phyloP scores from a whole-genome alignment of 768 basidiomycete genomes.

The Postia placenta region DNA sequence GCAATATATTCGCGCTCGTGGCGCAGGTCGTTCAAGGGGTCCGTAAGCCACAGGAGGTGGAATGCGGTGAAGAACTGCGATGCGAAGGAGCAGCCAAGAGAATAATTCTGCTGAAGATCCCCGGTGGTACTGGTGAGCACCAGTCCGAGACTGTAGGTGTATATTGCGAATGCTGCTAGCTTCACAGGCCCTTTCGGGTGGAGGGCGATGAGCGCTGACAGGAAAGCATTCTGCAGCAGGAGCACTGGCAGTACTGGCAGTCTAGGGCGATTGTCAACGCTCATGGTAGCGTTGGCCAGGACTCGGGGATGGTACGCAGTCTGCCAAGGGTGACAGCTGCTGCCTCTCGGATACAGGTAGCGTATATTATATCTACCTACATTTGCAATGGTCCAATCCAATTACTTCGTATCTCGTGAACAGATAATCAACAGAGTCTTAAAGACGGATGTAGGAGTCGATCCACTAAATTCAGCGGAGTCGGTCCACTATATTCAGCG shows the following conservation, averaged over 20 bases:
- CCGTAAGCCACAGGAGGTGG: not conserved
- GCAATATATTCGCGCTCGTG: not conserved
- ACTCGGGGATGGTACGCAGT: no score
- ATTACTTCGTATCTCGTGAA: no score
- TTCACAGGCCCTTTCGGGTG: not conserved
- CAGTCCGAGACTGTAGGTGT: not conserved
- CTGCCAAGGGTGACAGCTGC: no score
- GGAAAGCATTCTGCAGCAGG: not conserved
- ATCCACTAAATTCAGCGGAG: no score
- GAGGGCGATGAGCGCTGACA: not conserved
- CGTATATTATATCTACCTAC: no score
- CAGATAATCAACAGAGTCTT: no score
- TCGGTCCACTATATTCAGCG: no score
- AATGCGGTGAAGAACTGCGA: not conserved
- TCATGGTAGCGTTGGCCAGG: no score
- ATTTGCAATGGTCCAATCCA: no score
- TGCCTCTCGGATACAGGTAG: no score
- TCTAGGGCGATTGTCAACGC: not conserved
- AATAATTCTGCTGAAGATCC: not conserved
- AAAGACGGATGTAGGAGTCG: no score
- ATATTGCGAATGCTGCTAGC: not conserved
- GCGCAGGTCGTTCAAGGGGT: conserved; percentile 3
- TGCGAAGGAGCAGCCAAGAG: not conserved
- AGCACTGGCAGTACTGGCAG: not conserved
- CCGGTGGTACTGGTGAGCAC: not conserved